A percentile compares a stretch with the other conserved stretches of the same genome.
Evolutionary conservation across 257 asterid genomes (phyloP).

Genomic region (Knoxia roxburghii): DNA sequence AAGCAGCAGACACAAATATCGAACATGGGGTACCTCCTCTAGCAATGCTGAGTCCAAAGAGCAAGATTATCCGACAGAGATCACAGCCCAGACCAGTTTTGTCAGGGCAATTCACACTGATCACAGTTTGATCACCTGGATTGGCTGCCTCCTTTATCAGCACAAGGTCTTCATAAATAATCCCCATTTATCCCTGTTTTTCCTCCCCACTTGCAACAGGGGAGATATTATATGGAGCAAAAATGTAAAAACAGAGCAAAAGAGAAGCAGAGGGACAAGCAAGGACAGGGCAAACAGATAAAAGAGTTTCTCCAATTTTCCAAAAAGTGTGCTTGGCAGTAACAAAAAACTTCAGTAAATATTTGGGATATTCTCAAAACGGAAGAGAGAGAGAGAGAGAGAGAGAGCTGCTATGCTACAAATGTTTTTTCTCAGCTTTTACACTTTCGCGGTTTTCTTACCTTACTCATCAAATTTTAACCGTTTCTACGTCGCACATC

Average conservation of each 20-base stretch:
- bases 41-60: conserved; percentile 61
- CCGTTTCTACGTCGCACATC: neutral
- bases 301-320: neutral
- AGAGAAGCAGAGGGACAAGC: neutral
- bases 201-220: neutral
- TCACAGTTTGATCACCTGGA: conserved; percentile 42
- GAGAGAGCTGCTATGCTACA: no score
- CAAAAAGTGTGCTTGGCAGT: neutral
- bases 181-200: conserved; percentile 38
- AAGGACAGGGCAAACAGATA: conserved; percentile 4
- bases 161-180: conserved; percentile 61
- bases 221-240: neutral
- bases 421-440: neutral
- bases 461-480: neutral
- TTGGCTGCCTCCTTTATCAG: conserved; percentile 50
- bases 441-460: neutral
- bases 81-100: conserved; percentile 87
- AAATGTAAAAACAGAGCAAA: neutral
- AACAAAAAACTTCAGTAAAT: neutral
- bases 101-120: conserved; percentile 73
- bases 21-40: conserved; percentile 74
- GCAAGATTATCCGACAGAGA: conserved; percentile 52
- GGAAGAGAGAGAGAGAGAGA: neutral
- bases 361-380: neutral
- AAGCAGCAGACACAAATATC: neutral